A percentile compares a stretch with the other conserved stretches of the same genome.
Evolutionary conservation across 2,329 filamentous ascomycete genomes (phyloP).

Genomic region (Claviceps fusiformis): DNA sequence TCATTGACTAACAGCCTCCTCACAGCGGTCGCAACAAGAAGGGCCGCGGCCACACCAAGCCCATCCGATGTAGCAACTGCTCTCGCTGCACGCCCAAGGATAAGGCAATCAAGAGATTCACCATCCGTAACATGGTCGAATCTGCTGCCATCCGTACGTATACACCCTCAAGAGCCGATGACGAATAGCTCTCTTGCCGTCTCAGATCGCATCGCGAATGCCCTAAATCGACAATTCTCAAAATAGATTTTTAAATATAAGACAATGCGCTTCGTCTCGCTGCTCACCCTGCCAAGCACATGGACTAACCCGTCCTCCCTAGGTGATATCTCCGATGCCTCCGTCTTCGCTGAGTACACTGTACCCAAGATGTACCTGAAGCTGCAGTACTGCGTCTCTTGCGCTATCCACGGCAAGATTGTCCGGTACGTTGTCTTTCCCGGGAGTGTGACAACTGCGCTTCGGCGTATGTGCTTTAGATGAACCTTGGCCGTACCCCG

Average conservation of each 20-base stretch:
- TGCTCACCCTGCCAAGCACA: not conserved
- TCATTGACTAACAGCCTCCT: slow-evolving; percentile 10
- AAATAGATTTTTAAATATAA: too few relatives aligned
- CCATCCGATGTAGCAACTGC: slow-evolving; percentile 70
- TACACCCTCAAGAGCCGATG: not conserved
- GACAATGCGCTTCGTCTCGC: too few relatives aligned
- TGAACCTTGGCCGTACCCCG: slow-evolving; percentile 44
- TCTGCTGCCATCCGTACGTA: slow-evolving; percentile 97
- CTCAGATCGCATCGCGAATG: not conserved
- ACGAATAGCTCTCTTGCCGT: not conserved
- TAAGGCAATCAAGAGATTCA: slow-evolving; percentile 99
- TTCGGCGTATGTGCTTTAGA: slow-evolving; percentile 37
- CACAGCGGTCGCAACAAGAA: slow-evolving; percentile 97
- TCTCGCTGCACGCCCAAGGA: slow-evolving; percentile 92
- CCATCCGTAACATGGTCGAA: slow-evolving; percentile 99
- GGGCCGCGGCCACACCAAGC: slow-evolving; percentile 99
- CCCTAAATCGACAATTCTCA: too few relatives aligned
- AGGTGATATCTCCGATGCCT: slow-evolving; percentile 99
- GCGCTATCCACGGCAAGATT: slow-evolving; percentile 99
- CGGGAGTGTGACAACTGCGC: slow-evolving; percentile 45
- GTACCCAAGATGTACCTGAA: slow-evolving; percentile 99
- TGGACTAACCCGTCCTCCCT: slow-evolving; percentile 8
- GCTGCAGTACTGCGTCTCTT: slow-evolving; percentile 99
- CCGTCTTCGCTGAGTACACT: slow-evolving; percentile 97
- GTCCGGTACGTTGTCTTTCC: slow-evolving; percentile 77